A percentile compares a stretch with the other conserved stretches of the same genome.
phyloP scores from a whole-genome alignment of 1,284 basidiomycete species.

The Sphagnurus paluster region DNA sequence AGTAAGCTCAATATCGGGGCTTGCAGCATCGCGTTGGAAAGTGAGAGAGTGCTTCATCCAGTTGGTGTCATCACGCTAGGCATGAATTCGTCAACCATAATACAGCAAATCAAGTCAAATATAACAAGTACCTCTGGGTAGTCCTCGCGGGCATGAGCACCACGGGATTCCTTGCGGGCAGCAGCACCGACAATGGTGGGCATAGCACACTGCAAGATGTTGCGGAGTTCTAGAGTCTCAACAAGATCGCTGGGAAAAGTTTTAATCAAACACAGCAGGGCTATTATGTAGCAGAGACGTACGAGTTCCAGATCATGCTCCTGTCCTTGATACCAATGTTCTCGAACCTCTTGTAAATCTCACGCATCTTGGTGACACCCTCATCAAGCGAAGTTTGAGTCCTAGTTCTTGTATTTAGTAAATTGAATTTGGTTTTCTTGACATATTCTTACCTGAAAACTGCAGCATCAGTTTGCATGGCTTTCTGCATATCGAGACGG shows the following conservation, averaged over 20 bases:
- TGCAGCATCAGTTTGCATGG: constrained; percentile 94
- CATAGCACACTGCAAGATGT: constrained; percentile 92
- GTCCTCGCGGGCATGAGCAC: constrained; percentile 97
- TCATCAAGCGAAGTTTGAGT: constrained; percentile 91
- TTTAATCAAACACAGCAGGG: constrained; percentile 18
- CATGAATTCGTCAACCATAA: constrained; percentile 4
- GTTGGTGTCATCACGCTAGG: constrained; percentile 79
- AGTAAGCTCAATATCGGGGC: constrained; percentile 84
- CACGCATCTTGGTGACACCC: constrained; percentile 85
- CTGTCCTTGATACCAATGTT: constrained; percentile 97
- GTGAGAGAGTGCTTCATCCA: constrained; percentile 97
- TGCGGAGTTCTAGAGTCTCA: constrained; percentile 96
- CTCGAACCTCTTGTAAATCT: constrained; percentile 87
- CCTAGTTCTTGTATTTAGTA: constrained; percentile 36
- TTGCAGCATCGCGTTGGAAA: constrained; percentile 74
- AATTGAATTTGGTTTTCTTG: neutral
- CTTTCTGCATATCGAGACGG: constrained; percentile 96
- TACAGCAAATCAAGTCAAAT: constrained; percentile 16
- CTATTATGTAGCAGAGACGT: constrained; percentile 18
- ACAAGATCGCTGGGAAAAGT: constrained; percentile 93
- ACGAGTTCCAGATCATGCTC: constrained; percentile 99
- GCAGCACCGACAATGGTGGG: constrained; percentile 97
- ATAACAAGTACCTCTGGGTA: constrained; percentile 84
- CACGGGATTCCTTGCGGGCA: constrained; percentile 95
- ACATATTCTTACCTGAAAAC: constrained; percentile 71